Conservation (phyloP, 2,329 filamentous ascomycete species). For the Gyromitra esculenta region DNA sequence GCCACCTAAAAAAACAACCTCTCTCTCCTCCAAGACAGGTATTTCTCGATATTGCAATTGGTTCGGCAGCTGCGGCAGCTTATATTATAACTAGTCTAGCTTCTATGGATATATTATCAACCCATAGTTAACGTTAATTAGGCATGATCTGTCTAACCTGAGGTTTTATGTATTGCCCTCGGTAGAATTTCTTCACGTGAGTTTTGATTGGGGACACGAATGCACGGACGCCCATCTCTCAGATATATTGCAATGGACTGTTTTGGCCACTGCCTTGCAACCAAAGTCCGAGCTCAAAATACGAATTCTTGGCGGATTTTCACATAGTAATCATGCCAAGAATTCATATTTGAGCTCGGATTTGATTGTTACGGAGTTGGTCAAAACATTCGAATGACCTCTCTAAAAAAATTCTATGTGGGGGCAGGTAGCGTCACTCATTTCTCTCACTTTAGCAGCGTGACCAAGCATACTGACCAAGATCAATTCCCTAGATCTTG, state of each 20-base stretch:
- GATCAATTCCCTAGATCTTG: neutral
- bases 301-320: too few species aligned
- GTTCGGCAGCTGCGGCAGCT: neutral
- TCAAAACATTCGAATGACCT: neutral
- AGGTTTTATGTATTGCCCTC: neutral
- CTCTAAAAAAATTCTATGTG: neutral
- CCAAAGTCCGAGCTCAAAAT: too few species aligned
- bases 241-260: neutral
- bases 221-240: neutral
- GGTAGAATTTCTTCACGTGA: neutral
- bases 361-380: too few species aligned
- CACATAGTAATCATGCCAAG: too few species aligned
- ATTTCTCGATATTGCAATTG: too few species aligned
- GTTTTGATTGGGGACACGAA: neutral
- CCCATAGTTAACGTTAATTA: neutral
- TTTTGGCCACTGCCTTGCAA: too few species aligned
- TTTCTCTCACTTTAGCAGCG: neutral
- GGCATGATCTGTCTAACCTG: neutral
- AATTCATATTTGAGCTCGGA: too few species aligned
- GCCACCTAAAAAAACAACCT: too few species aligned
- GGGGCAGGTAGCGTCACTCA: neutral
- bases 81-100: neutral
- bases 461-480: neutral
- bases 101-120: neutral
- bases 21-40: too few species aligned